A percentile compares a stretch with the other conserved stretches of the same genome.
These are phyloP conservation scores for Aureobasidium sp. DNA, from an alignment of 2,329 filamentous ascomycete species.

Conservation along the genomic window DNA sequence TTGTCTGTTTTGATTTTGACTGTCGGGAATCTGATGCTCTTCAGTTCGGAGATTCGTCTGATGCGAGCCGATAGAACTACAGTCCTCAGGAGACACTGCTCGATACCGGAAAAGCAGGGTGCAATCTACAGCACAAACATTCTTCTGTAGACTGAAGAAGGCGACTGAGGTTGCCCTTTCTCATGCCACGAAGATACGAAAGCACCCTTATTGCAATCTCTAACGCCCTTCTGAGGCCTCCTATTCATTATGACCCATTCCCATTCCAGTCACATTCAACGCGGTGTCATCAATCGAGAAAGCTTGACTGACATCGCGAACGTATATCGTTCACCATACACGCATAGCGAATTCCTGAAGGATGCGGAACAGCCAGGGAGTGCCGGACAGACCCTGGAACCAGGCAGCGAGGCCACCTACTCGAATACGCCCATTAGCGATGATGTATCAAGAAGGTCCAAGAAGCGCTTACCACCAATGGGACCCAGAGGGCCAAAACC, in stretches of 20 bases:
- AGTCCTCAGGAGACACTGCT: neutral
- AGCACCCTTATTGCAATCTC: neutral
- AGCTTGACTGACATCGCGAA: neutral
- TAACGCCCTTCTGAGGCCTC: neutral
- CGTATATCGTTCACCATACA: slow-evolving; percentile 21
- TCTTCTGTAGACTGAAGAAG: neutral
- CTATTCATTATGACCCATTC: neutral
- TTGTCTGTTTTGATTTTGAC: neutral
- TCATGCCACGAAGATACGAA: too few species aligned
- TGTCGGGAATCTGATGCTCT: neutral
- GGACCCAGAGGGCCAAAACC: neutral
- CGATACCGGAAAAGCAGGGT: neutral
- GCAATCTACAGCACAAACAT: neutral
- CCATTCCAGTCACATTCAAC: too few species aligned
- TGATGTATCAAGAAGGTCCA: too few species aligned
- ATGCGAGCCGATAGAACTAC: neutral
- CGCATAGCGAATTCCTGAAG: slow-evolving; percentile 29
- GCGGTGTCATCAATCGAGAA: neutral
- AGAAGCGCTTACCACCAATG: neutral
- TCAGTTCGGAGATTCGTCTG: neutral
- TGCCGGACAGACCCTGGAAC: slow-evolving; percentile 22
- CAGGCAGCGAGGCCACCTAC: slow-evolving; percentile 13
- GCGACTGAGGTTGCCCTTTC: too few species aligned
- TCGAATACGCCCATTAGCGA: too few species aligned
- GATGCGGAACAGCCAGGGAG: slow-evolving; percentile 21